Evolutionary conservation across 2,329 filamentous ascomycete species (phyloP).

Genomic region (Ascocoryne sarcoides): DNA sequence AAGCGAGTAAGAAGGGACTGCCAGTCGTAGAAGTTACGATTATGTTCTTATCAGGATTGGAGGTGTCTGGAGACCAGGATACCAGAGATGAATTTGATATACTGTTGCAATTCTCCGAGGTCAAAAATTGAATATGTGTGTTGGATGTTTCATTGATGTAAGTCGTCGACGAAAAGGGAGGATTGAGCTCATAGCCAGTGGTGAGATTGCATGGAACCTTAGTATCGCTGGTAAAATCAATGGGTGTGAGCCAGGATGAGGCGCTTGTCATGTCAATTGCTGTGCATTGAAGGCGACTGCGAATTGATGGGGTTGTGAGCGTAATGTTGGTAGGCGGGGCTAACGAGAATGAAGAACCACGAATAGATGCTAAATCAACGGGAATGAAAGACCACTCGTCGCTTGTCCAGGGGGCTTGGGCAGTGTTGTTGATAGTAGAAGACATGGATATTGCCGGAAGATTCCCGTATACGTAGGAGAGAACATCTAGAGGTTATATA

Average conservation of each 20-base stretch:
- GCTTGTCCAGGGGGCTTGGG: conserved; percentile 8
- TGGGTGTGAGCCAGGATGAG: conserved; percentile 8
- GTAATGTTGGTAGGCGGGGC: conserved; percentile 5
- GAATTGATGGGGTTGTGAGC: conserved; percentile 5
- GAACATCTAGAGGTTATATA: conserved; percentile 1
- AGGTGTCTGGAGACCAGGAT: background rate
- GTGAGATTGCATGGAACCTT: conserved; percentile 8
- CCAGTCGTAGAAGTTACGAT: background rate
- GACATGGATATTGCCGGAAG: conserved; percentile 9
- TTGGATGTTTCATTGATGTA: no score
- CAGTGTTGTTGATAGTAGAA: conserved; percentile 7
- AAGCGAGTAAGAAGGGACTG: conserved; percentile 6
- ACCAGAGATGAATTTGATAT: background rate
- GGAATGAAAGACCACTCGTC: conserved; percentile 12
- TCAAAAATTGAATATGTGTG: background rate
- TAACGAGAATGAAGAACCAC: background rate
- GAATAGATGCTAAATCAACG: background rate
- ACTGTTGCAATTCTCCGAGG: background rate
- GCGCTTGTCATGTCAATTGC: conserved; percentile 12
- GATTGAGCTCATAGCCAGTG: conserved; percentile 12
- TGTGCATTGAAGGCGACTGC: conserved; percentile 10
- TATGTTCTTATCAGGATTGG: background rate
- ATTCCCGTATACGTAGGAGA: conserved; percentile 7
- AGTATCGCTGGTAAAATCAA: conserved; percentile 10
- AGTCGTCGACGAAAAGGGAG: background rate